These are phyloP conservation scores for Sanghuangporus weigelae DNA, from an alignment of 1,284 basidiomycete species.

Conservation along the genomic window DNA sequence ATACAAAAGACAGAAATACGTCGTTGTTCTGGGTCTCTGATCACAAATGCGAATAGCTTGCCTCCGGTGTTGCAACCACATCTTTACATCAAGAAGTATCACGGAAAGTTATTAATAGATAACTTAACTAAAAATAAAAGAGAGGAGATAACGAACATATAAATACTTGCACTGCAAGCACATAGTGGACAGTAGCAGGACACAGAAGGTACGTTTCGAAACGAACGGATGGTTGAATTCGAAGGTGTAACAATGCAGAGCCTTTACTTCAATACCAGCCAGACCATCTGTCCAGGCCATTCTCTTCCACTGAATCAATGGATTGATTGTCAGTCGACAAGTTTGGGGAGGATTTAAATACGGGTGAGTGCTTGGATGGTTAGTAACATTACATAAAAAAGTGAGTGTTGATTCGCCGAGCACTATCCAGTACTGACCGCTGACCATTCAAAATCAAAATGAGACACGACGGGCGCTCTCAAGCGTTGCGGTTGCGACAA, in stretches of 20 bases:
- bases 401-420: too few relatives aligned
- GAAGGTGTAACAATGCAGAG: constrained; percentile 17
- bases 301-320: too few relatives aligned
- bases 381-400: too few relatives aligned
- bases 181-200: constrained; percentile 18
- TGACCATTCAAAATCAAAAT: too few relatives aligned
- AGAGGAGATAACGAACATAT: constrained; percentile 1
- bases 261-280: neutral
- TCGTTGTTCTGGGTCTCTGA: neutral
- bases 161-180: constrained; percentile 6
- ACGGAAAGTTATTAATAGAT: neutral
- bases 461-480: too few relatives aligned
- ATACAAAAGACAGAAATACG: constrained; percentile 3
- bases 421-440: too few relatives aligned
- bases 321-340: too few relatives aligned
- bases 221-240: constrained; percentile 13
- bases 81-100: neutral
- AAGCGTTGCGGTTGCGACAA: too few relatives aligned
- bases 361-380: too few relatives aligned
- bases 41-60: neutral
- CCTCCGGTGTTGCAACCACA: neutral
- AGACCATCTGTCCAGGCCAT: neutral
- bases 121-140: neutral
- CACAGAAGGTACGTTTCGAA: constrained; percentile 11
- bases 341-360: too few relatives aligned